Evolutionary conservation across 2,329 filamentous ascomycete species (phyloP).

Genomic region (Claviceps sp.): DNA sequence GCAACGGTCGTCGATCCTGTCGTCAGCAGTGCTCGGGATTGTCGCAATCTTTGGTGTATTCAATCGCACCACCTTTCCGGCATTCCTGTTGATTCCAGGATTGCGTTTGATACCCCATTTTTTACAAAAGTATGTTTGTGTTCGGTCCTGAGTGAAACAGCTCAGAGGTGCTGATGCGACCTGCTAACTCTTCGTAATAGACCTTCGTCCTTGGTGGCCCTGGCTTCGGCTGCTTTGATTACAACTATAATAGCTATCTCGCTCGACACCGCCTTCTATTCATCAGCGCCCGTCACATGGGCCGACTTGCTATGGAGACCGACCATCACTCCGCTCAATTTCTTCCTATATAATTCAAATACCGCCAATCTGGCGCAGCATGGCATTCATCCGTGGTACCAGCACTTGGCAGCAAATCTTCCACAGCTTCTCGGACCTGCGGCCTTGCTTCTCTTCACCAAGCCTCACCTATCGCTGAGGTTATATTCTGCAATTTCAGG

Average conservation of each 20-base stretch:
- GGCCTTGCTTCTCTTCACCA: constrained; percentile 43
- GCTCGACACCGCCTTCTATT: constrained; percentile 78
- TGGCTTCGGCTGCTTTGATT: constrained; percentile 50
- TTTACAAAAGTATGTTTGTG: constrained; percentile 51
- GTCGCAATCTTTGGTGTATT: constrained; percentile 79
- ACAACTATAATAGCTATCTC: constrained; percentile 62
- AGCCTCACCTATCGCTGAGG: constrained; percentile 43
- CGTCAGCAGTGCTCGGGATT: constrained; percentile 66
- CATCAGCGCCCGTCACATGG: constrained; percentile 48
- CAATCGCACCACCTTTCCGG: constrained; percentile 94
- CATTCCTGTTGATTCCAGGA: constrained; percentile 75
- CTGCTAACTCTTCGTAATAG: constrained; percentile 21
- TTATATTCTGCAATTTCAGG: constrained; percentile 65
- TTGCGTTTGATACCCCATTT: constrained; percentile 79
- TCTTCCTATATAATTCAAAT: constrained; percentile 60
- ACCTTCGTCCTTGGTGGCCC: constrained; percentile 46
- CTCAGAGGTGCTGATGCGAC: background rate
- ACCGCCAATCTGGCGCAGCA: constrained; percentile 59
- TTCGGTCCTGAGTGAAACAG: background rate
- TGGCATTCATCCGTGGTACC: constrained; percentile 67
- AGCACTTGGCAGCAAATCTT: constrained; percentile 59
- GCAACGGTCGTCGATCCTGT: constrained; percentile 62
- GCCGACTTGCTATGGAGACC: constrained; percentile 49
- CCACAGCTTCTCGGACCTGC: constrained; percentile 59
- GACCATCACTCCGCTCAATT: constrained; percentile 65